A percentile compares a stretch with the other conserved stretches of the same genome.
Evolutionary conservation across 139 green algal genomes (phyloP).

Genomic region (Microglena sp.): DNA sequence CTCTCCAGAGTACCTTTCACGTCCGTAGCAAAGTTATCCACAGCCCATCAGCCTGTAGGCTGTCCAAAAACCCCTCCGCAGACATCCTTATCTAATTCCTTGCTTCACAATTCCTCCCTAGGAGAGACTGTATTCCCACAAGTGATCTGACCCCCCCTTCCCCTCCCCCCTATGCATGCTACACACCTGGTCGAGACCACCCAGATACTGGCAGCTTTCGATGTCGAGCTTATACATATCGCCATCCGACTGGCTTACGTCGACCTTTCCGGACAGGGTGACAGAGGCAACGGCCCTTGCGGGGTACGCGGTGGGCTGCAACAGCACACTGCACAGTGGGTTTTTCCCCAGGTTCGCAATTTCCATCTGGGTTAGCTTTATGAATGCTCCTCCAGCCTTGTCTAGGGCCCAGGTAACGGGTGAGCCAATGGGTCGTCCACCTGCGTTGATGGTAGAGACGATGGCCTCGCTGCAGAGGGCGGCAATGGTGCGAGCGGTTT

Average conservation of each 20-base stretch:
- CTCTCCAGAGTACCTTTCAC: too few relatives aligned
- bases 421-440: conserved; percentile 62
- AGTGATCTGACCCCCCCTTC: too few relatives aligned
- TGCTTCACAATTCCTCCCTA: too few relatives aligned
- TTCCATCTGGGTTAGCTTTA: conserved; percentile 64
- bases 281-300: conserved; percentile 61
- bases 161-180: too few relatives aligned
- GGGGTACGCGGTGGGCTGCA: conserved; percentile 62
- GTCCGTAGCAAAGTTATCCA: too few relatives aligned
- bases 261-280: too few relatives aligned
- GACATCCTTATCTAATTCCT: too few relatives aligned
- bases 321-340: conserved; percentile 61
- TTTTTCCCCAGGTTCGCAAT: conserved; percentile 56
- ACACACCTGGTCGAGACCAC: conserved; percentile 39
- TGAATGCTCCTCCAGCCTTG: conserved; percentile 48
- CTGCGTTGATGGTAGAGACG: conserved; percentile 48
- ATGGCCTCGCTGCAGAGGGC: conserved; percentile 60
- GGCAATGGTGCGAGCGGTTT: conserved; percentile 69
- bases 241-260: too few relatives aligned
- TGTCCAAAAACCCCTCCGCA: too few relatives aligned
- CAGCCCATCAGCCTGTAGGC: too few relatives aligned
- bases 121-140: too few relatives aligned
- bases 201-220: conserved; percentile 41
- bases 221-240: conserved; percentile 21
- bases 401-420: conserved; percentile 72